Evolutionary conservation across 2,329 filamentous ascomycete genomes (phyloP).

Genomic region (Talaromyces funiculosus): DNA sequence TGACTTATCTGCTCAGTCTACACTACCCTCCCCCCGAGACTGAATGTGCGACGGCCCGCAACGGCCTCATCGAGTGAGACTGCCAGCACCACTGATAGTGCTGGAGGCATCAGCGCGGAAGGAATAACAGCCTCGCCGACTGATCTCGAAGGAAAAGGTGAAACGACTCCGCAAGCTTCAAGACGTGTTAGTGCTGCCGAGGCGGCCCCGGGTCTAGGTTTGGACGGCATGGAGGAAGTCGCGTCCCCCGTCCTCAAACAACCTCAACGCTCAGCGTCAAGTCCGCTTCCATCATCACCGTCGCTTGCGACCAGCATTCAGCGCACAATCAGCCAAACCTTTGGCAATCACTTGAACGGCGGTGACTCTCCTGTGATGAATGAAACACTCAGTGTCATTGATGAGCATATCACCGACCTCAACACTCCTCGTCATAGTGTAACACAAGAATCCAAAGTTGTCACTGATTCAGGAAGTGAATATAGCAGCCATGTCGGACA

Average conservation of each 20-base stretch:
- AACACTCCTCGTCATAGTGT: slow-evolving; percentile 55
- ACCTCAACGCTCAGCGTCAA: slow-evolving; percentile 30
- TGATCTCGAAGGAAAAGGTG: slow-evolving; percentile 22
- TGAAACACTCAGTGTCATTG: slow-evolving; percentile 90
- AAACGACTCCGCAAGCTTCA: slow-evolving; percentile 38
- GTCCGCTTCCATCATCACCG: slow-evolving; percentile 31
- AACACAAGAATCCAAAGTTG: slow-evolving; percentile 47
- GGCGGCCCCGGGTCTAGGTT: slow-evolving; percentile 21
- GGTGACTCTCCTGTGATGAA: slow-evolving; percentile 77
- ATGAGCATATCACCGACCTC: slow-evolving; percentile 93
- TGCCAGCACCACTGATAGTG: slow-evolving; percentile 2
- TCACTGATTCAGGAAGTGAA: slow-evolving; percentile 79
- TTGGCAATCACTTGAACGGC: slow-evolving; percentile 47
- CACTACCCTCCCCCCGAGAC: slow-evolving; percentile 22
- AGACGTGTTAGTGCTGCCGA: slow-evolving; percentile 33
- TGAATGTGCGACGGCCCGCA: slow-evolving; percentile 19
- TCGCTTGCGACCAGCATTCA: slow-evolving; percentile 36
- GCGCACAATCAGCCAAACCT: slow-evolving; percentile 40
- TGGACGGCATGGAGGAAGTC: slow-evolving; percentile 16
- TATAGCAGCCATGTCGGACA: slow-evolving; percentile 75
- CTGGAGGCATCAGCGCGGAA: neutral
- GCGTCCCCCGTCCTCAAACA: slow-evolving; percentile 20
- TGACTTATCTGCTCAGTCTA: slow-evolving; percentile 21
- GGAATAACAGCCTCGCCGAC: slow-evolving; percentile 4
- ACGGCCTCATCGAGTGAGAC: slow-evolving; percentile 16